These are phyloP conservation scores for Trypanosoma vivax DNA, from an alignment of 208 protist species.

Conservation along the genomic window DNA sequence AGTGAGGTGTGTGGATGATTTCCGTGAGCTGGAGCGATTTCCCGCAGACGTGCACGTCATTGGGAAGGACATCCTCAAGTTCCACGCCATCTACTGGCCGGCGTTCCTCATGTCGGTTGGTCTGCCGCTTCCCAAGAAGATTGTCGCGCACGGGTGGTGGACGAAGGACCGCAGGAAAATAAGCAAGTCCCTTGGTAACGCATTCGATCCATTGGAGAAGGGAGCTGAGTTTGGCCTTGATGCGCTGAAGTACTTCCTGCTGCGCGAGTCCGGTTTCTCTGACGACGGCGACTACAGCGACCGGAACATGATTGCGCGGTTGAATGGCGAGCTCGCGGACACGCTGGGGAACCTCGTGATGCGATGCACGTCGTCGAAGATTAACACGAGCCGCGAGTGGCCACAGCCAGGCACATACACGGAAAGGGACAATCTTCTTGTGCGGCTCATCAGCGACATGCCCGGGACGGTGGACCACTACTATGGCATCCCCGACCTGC, in stretches of 20 bases:
- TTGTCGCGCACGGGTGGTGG: slow-evolving; percentile 95
- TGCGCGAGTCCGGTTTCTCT: slow-evolving; percentile 92
- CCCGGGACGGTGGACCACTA: slow-evolving; percentile 73
- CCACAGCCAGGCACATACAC: slow-evolving; percentile 61
- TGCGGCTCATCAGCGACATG: slow-evolving; percentile 56
- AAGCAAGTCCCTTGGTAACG: slow-evolving; percentile 97
- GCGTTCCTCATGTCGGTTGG: slow-evolving; percentile 95
- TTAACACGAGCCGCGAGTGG: slow-evolving; percentile 75
- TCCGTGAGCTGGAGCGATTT: slow-evolving; percentile 45
- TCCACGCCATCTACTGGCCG: slow-evolving; percentile 99
- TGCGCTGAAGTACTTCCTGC: slow-evolving; percentile 93
- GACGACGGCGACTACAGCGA: slow-evolving; percentile 95
- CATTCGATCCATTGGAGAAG: slow-evolving; percentile 90
- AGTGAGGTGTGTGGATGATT: slow-evolving; percentile 32
- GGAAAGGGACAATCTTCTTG: slow-evolving; percentile 47
- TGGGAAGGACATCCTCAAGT: slow-evolving; percentile 99
- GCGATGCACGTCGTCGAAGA: slow-evolving; percentile 75
- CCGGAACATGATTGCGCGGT: slow-evolving; percentile 65
- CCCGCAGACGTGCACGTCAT: slow-evolving; percentile 90
- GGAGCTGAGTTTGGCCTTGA: slow-evolving; percentile 85
- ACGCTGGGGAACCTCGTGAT: slow-evolving; percentile 91
- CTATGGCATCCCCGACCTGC: slow-evolving; percentile 82
- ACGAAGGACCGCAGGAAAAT: slow-evolving; percentile 95
- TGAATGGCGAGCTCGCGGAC: slow-evolving; percentile 93
- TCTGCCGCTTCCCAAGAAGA: slow-evolving; percentile 84